Conservation (phyloP, 176 grass and related monocot species). For the Oropetium thomaeum region DNA sequence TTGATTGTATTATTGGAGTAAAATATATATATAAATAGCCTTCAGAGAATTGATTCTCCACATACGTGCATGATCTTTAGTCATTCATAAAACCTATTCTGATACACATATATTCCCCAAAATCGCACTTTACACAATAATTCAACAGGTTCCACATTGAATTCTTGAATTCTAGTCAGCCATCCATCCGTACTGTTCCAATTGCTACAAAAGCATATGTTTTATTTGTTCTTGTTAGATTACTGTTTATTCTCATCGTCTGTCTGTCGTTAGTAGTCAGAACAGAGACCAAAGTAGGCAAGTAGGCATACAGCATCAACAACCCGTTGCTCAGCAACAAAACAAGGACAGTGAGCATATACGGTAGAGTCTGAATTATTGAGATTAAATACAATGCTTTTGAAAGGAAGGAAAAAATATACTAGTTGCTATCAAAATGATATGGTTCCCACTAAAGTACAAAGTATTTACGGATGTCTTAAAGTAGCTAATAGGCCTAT, state of each 20-base stretch:
- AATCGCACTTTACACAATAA: conserved; percentile 77
- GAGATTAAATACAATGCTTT: conserved; percentile 11
- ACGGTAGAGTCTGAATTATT: background rate
- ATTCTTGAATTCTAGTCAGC: conserved; percentile 26
- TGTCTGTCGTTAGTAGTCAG: conserved; percentile 5
- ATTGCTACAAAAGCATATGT: conserved; percentile 31
- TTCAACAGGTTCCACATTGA: conserved; percentile 74
- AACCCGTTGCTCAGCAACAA: background rate
- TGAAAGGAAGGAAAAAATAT: background rate
- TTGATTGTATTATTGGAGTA: conserved; percentile 56
- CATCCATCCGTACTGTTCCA: conserved; percentile 27
- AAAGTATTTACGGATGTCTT: background rate
- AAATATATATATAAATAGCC: conserved; percentile 55
- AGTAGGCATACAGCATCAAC: background rate
- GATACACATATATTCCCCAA: conserved; percentile 65
- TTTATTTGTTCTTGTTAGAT: conserved; percentile 6
- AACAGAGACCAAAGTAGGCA: conserved; percentile 21
- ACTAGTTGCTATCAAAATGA: background rate
- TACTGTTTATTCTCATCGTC: conserved; percentile 15
- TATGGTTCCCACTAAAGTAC: conserved; percentile 5
- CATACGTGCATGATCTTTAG: conserved; percentile 51
- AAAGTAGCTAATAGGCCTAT: background rate
- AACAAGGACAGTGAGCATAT: conserved; percentile 8
- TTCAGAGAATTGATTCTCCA: conserved; percentile 57
- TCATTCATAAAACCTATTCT: conserved; percentile 53